phyloP scores from a whole-genome alignment of 208 protist genomes.

The Histomonas meleagridis region DNA sequence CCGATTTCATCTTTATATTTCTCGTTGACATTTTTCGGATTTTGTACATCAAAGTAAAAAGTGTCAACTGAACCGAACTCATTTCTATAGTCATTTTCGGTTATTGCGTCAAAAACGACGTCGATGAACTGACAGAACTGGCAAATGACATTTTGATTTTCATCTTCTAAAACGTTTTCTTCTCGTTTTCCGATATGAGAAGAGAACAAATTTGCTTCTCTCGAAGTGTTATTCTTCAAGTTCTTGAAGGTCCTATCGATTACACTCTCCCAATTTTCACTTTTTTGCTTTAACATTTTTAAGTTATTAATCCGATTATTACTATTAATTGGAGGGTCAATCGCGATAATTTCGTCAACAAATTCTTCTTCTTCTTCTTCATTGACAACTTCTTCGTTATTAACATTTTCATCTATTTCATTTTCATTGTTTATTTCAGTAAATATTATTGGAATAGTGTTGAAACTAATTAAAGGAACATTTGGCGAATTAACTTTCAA shows the following conservation, averaged over 20 bases:
- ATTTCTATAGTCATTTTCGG: neutral
- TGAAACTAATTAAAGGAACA: neutral
- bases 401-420: too few species aligned
- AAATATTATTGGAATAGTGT: neutral
- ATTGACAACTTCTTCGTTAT: too few species aligned
- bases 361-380: neutral
- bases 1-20: neutral
- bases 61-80: neutral
- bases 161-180: neutral
- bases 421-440: too few species aligned
- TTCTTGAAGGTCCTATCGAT: neutral
- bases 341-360: neutral
- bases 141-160: neutral
- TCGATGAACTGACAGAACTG: neutral
- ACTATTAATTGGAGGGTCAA: neutral
- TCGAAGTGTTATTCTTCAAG: neutral
- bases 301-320: neutral
- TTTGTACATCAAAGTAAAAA: neutral
- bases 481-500: neutral
- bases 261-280: neutral
- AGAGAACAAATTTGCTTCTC: conserved; percentile 26
- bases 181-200: neutral
- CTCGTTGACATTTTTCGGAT: neutral
- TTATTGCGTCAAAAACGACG: neutral
- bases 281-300: neutral